phyloP scores from a whole-genome alignment of 345 rosid species.

The Populus deltoides region DNA sequence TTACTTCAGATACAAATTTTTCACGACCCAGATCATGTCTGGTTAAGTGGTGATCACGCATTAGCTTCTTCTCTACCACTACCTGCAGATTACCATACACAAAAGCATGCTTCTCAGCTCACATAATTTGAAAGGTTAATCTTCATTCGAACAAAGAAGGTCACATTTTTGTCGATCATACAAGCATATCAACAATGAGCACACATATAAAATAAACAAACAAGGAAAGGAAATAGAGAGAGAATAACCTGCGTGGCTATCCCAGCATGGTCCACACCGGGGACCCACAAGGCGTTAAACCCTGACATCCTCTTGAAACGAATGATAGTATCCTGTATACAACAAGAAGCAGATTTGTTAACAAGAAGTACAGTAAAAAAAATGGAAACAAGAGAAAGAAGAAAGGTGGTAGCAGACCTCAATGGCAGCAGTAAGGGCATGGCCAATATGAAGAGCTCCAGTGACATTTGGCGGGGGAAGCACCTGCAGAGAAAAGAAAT shows the following conservation, averaged over 20 bases:
- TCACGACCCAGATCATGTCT: slow-evolving; percentile 97
- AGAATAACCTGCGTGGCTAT: slow-evolving; percentile 88
- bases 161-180: neutral
- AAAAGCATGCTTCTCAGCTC: no score
- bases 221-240: neutral
- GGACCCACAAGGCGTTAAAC: slow-evolving; percentile 89
- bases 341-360: neutral
- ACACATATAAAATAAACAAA: neutral
- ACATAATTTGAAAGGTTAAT: neutral
- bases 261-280: slow-evolving; percentile 97
- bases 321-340: slow-evolving; percentile 73
- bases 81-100: slow-evolving; percentile 49
- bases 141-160: neutral
- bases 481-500: slow-evolving; percentile 47
- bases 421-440: slow-evolving; percentile 84
- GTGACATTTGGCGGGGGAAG: slow-evolving; percentile 99
- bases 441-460: slow-evolving; percentile 94
- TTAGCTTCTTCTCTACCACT: slow-evolving; percentile 85
- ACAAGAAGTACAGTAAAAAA: neutral
- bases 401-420: slow-evolving; percentile 46
- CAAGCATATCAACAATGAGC: neutral
- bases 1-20: slow-evolving; percentile 72
- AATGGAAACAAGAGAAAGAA: slow-evolving; percentile 3
- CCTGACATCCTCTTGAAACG: slow-evolving; percentile 98
- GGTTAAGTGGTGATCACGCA: slow-evolving; percentile 69